Evolutionary conservation across 1,284 basidiomycete genomes (phyloP), one percentile per base, ranked within the genome.

Genomic region (Paramarasmius palmivorus): DNA sequence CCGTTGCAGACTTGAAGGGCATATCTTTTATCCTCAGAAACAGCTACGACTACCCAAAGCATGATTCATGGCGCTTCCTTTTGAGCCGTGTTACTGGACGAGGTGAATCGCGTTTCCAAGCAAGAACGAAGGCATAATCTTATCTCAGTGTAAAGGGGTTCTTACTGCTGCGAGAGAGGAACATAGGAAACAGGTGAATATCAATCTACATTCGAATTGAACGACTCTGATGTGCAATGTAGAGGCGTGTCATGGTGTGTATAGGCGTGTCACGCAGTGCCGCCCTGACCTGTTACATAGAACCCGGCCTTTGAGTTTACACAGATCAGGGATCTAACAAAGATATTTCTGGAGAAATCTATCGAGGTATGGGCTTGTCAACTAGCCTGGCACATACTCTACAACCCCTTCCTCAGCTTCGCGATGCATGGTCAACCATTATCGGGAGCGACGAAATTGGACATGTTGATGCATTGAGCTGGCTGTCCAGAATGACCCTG

Each of bases 401-500:
- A 8, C 37, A 23, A 41, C 15, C 34, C 19, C 26, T 49, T 14
- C 3, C n/a, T 4, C 32, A 81, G 81, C 68, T 83, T 35, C 69
- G 78, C 32, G 76, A 82, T 57, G 58, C 74, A 15, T 81, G 73
- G 77, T 60, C 58, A 2, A 46, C 56, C 1, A 59, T 68, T 20
- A 50, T 59, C 19, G 66, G 67, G 55, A 51, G 65, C 50, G 59
- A 60, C 19, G 70, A 62, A 14, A 54, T 54, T 20, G 65, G 58
- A 0, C 66, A 60, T 3, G 62, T 82, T 23, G 81, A 90, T 54
- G 74, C 81, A 2, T 66, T 84, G 3, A 66, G 74, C 0, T 84
- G 81, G 74, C 65, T 89, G 10, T 80, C 73, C 40, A 75, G 75
- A 50, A 73, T 75, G 53, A 88, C 88, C 0, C 68, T 90, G 26